These are phyloP conservation scores for Rubus parviflorus DNA, from an alignment of 306 rosid species.

Conservation along the genomic window DNA sequence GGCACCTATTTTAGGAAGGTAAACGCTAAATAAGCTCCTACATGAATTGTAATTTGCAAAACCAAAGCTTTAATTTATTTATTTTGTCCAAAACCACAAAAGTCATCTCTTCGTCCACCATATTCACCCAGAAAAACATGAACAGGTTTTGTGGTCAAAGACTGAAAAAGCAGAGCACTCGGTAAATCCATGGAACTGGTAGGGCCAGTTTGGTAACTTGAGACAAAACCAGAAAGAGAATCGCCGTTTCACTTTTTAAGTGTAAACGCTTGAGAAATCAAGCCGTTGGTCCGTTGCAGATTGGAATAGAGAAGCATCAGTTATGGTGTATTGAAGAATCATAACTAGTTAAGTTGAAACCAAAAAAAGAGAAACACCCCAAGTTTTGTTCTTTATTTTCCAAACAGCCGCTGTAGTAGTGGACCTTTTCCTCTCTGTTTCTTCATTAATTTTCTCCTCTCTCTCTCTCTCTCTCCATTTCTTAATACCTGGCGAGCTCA, in stretches of 20 bases:
- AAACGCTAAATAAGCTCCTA: background rate
- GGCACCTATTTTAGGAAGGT: background rate
- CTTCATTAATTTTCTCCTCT: background rate
- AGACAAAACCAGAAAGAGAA: background rate
- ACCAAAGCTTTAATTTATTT: too few relatives aligned
- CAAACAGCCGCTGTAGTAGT: slow-evolving; percentile 21
- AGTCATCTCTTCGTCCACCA: slow-evolving; percentile 7
- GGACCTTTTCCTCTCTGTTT: background rate
- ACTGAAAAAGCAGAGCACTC: background rate
- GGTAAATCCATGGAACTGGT: slow-evolving; percentile 5
- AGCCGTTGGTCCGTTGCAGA: slow-evolving; percentile 62
- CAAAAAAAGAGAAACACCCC: slow-evolving; percentile 4
- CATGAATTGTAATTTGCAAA: background rate
- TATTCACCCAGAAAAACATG: background rate
- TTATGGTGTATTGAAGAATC: slow-evolving; percentile 32
- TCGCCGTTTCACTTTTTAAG: slow-evolving; percentile 18
- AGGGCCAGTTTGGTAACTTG: slow-evolving; percentile 43
- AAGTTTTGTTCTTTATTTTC: slow-evolving; percentile 34
- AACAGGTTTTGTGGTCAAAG: slow-evolving; percentile 21
- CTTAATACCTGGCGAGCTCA: background rate
- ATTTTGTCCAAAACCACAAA: background rate
- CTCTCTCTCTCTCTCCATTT: background rate
- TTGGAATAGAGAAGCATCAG: background rate
- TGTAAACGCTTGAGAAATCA: slow-evolving; percentile 36
- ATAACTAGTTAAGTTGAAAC: slow-evolving; percentile 13